These are phyloP conservation scores for Sarocladiaceae sp. DNA, from an alignment of 2,329 filamentous ascomycete genomes.

Conservation along the genomic window DNA sequence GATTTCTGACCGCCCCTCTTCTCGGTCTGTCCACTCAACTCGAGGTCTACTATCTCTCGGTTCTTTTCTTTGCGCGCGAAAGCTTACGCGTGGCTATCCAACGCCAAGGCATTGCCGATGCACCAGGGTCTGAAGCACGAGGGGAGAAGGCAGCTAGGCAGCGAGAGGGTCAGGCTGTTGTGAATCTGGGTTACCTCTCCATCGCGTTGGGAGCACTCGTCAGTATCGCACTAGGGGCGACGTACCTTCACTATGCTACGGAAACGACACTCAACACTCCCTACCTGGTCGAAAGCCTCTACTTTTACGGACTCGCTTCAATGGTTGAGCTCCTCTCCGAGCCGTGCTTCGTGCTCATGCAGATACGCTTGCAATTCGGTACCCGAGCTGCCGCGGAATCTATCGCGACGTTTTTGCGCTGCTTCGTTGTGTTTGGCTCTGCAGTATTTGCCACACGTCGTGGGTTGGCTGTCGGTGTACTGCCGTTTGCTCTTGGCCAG, in stretches of 20 bases:
- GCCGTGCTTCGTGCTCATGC: constrained; percentile 83
- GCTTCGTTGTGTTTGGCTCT: constrained; percentile 65
- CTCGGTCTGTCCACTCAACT: constrained; percentile 85
- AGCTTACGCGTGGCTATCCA: constrained; percentile 89
- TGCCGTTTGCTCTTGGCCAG: constrained; percentile 89
- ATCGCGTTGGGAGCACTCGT: constrained; percentile 64
- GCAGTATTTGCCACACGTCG: constrained; percentile 56
- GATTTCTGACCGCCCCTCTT: constrained; percentile 78
- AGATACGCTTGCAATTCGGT: constrained; percentile 75
- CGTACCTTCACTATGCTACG: constrained; percentile 58
- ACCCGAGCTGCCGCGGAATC: constrained; percentile 80
- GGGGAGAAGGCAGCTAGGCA: constrained; percentile 15
- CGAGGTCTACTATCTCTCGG: constrained; percentile 86
- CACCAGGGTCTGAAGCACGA: constrained; percentile 9
- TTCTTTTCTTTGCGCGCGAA: constrained; percentile 93
- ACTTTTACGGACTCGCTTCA: constrained; percentile 53
- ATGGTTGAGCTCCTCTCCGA: constrained; percentile 78
- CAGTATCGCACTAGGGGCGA: constrained; percentile 57
- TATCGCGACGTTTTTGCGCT: constrained; percentile 73
- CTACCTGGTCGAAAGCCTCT: constrained; percentile 52
- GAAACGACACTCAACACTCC: constrained; percentile 52
- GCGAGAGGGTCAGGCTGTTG: constrained; percentile 63
- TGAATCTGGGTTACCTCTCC: constrained; percentile 85
- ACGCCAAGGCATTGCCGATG: constrained; percentile 48
- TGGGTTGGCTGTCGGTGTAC: constrained; percentile 60